Evolutionary conservation across 768 basidiomycete genomes (phyloP).

Genomic region (Daedaleopsis sinensis): DNA sequence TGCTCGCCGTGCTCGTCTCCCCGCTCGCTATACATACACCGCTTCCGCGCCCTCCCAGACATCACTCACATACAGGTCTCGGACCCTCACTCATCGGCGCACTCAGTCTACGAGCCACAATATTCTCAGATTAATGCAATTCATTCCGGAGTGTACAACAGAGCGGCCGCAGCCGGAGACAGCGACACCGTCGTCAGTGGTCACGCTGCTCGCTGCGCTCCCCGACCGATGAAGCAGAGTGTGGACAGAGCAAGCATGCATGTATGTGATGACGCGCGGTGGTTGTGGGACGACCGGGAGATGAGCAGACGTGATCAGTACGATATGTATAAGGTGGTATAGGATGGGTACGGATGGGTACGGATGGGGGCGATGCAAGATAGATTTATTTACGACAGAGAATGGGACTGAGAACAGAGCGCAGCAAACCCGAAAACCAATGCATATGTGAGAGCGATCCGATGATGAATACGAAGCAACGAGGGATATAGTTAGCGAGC

Average conservation of each 20-base stretch:
- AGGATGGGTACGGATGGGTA: conserved; percentile 2
- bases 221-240: not conserved
- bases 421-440: conserved; percentile 10
- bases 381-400: conserved; percentile 12
- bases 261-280: conserved; percentile 1
- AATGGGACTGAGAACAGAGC: conserved; percentile 1
- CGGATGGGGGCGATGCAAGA: conserved; percentile 1
- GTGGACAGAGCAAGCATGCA: not conserved
- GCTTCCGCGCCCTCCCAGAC: no score
- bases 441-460: conserved; percentile 20
- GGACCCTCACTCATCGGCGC: not conserved
- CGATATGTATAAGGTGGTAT: conserved; percentile 12
- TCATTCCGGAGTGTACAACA: conserved; percentile 24
- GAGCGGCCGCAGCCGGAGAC: not conserved
- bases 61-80: not conserved
- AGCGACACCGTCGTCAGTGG: not conserved
- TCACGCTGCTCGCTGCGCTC: not conserved
- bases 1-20: not conserved
- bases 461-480: conserved; percentile 7
- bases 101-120: not conserved
- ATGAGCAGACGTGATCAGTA: conserved; percentile 9
- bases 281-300: conserved; percentile 2
- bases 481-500: conserved; percentile 5
- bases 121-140: conserved; percentile 25
- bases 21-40: not conserved